These are phyloP conservation scores for Diplocarpon rosae DNA, from an alignment of 2,329 filamentous ascomycete genomes.

Conservation along the genomic window DNA sequence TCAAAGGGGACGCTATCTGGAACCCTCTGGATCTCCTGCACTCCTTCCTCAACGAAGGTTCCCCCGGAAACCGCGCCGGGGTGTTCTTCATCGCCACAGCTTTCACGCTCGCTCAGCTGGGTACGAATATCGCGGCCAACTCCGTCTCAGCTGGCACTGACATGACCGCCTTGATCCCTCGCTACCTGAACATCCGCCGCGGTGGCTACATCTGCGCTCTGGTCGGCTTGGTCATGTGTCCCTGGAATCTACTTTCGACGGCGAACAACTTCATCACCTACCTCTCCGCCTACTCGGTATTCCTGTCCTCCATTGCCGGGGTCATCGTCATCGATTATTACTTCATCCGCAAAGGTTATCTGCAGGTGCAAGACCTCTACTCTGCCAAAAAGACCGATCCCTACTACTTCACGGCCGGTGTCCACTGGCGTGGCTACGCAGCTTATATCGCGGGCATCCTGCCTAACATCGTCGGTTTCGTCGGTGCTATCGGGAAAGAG, in stretches of 20 bases:
- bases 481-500: constrained; percentile 58
- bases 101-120: constrained; percentile 70
- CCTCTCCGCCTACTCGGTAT: constrained; percentile 83
- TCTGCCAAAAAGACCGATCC: constrained; percentile 52
- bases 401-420: constrained; percentile 64
- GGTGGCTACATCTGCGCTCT: constrained; percentile 77
- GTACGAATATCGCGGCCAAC: constrained; percentile 82
- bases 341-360: constrained; percentile 68
- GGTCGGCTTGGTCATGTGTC: constrained; percentile 76
- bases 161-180: constrained; percentile 68
- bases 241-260: constrained; percentile 64
- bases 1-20: constrained; percentile 54
- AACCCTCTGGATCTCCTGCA: constrained; percentile 59
- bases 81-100: constrained; percentile 62
- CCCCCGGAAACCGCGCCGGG: constrained; percentile 58
- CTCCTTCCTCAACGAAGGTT: constrained; percentile 57
- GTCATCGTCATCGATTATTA: constrained; percentile 82
- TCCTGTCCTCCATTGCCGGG: constrained; percentile 88
- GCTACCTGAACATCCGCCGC: constrained; percentile 74
- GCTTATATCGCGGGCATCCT: constrained; percentile 77
- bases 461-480: constrained; percentile 88
- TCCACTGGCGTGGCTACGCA: constrained; percentile 75
- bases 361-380: constrained; percentile 71
- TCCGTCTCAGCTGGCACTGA: constrained; percentile 69
- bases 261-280: constrained; percentile 86